Percentiles rank a stretch among this genome's conserved stretches.
Evolutionary conservation across 2,329 filamentous ascomycete genomes (phyloP).

Genomic region (Aspergillus calidoustus): DNA sequence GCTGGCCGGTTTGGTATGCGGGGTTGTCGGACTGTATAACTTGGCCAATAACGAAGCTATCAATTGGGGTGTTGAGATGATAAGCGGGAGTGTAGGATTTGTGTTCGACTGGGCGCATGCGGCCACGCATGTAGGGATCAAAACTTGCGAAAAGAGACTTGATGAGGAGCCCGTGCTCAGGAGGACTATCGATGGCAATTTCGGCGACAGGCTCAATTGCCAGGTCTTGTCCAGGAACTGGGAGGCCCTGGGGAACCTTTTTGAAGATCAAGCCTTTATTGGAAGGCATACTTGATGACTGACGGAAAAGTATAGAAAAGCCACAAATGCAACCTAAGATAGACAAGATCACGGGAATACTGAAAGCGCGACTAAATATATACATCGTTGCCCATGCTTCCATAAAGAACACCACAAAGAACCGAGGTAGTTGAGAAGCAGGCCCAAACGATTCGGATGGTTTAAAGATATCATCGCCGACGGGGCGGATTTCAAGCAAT

Average conservation of each 20-base stretch:
- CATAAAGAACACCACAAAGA: no score
- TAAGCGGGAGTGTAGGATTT: conserved; percentile 73
- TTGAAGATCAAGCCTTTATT: conserved; percentile 82
- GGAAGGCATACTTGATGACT: no score
- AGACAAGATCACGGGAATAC: no score
- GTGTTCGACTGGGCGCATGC: conserved; percentile 68
- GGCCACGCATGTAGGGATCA: conserved; percentile 83
- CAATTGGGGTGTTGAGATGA: conserved; percentile 65
- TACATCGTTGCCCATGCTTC: no score
- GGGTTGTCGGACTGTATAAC: conserved; percentile 71
- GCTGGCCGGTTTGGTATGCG: conserved; percentile 69
- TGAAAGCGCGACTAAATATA: no score
- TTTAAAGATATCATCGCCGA: no score
- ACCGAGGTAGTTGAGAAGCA: no score
- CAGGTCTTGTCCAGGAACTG: conserved; percentile 73
- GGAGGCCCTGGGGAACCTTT: conserved; percentile 66
- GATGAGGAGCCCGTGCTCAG: conserved; percentile 68
- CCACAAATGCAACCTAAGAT: no score
- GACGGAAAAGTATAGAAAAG: no score
- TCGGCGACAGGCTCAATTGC: conserved; percentile 68
- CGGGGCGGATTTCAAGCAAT: no score
- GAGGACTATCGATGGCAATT: conserved; percentile 61
- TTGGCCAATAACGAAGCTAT: conserved; percentile 66
- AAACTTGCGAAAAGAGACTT: conserved; percentile 76
- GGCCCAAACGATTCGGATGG: no score